These are phyloP conservation scores for Paecilomyces sp. DNA, from an alignment of 2,329 filamentous ascomycete species.

Conservation along the genomic window DNA sequence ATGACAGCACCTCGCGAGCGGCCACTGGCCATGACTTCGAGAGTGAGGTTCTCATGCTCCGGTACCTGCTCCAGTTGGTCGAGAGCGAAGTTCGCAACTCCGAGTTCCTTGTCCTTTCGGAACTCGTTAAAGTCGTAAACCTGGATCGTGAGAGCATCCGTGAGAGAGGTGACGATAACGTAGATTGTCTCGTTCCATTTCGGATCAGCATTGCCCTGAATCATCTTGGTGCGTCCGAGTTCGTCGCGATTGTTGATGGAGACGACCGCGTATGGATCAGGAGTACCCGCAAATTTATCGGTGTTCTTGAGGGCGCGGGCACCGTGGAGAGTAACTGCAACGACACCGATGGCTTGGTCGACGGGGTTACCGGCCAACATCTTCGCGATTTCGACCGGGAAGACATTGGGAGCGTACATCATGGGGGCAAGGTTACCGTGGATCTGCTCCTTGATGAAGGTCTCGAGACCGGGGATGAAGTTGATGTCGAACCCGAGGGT, in stretches of 20 bases:
- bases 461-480: conserved; percentile 91
- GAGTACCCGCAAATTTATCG: conserved; percentile 85
- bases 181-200: conserved; percentile 97
- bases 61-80: conserved; percentile 71
- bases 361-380: conserved; percentile 92
- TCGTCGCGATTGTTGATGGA: conserved; percentile 77
- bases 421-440: conserved; percentile 90
- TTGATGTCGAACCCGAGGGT: conserved; percentile 98
- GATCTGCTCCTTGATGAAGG: conserved; percentile 92
- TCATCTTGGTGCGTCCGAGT: conserved; percentile 80
- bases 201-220: conserved; percentile 77
- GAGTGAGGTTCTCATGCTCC: conserved; percentile 73
- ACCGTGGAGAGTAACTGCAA: conserved; percentile 85
- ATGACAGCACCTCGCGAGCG: conserved; percentile 74
- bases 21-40: conserved; percentile 79
- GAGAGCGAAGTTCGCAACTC: conserved; percentile 74
- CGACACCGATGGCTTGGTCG: conserved; percentile 89
- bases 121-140: conserved; percentile 92
- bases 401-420: conserved; percentile 97
- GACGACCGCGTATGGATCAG: conserved; percentile 82
- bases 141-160: conserved; percentile 76
- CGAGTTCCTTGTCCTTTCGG: conserved; percentile 93
- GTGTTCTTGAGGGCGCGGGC: conserved; percentile 90
- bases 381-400: conserved; percentile 97
- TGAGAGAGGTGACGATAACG: conserved; percentile 85